Conservation (phyloP, 2,329 filamentous ascomycete species). For the Fusarium tjaetaba region DNA sequence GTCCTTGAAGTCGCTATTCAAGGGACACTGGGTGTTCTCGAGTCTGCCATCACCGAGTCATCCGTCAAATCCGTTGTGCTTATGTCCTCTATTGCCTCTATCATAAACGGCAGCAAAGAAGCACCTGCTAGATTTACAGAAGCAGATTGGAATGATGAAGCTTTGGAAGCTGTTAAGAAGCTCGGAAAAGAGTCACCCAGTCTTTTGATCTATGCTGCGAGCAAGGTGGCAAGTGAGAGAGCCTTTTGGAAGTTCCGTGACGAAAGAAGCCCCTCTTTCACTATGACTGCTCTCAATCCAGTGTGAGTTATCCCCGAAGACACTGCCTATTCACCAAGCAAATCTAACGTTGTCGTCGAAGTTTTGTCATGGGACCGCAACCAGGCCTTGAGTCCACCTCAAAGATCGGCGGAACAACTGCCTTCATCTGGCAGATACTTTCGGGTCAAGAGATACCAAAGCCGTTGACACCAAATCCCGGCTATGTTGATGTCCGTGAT, state of each 20-base stretch:
- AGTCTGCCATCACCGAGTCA: constrained; percentile 33
- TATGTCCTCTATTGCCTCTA: constrained; percentile 41
- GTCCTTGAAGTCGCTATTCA: constrained; percentile 33
- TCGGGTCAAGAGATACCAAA: constrained; percentile 37
- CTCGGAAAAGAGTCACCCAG: constrained; percentile 34
- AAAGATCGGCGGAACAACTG: constrained; percentile 34
- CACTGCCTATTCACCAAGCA: rapidly evolving
- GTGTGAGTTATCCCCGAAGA: constrained; percentile 12
- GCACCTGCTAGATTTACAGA: constrained; percentile 34
- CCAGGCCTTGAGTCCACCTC: constrained; percentile 27
- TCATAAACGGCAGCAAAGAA: not conserved
- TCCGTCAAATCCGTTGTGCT: constrained; percentile 39
- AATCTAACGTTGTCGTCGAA: not conserved
- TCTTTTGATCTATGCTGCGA: constrained; percentile 35
- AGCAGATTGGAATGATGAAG: constrained; percentile 37
- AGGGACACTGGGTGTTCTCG: constrained; percentile 32
- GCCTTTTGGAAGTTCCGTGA: constrained; percentile 40
- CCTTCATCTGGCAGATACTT: constrained; percentile 38
- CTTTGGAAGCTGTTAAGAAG: constrained; percentile 25
- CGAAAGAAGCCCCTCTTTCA: constrained; percentile 32
- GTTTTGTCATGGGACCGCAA: constrained; percentile 42
- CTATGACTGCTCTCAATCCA: constrained; percentile 40
- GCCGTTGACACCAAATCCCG: constrained; percentile 12
- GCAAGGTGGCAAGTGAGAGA: constrained; percentile 36
- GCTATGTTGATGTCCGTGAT: constrained; percentile 40